Evolutionary conservation across 2,329 filamentous ascomycete genomes (phyloP), one percentile per base, ranked within the genome.

Genomic region (Ascochyta rabiei): DNA sequence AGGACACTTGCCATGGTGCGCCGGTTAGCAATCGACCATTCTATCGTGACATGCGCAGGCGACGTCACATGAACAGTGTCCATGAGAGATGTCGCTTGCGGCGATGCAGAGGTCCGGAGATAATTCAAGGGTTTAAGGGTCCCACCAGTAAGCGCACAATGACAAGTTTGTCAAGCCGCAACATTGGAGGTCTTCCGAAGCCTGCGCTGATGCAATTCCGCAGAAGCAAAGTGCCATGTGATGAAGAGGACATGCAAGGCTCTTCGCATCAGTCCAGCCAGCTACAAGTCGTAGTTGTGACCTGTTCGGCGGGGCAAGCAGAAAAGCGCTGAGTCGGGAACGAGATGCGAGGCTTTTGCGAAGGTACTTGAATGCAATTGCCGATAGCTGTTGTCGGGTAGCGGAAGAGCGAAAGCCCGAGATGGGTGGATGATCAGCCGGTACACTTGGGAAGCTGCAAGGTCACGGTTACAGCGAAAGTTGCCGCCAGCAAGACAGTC

Each of bases 401-500:
- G 39, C 62, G 60, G 58, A 43, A 33, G 41, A 58, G 46, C 34
- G 34, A 45, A 56, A 54, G 45, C 33, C 60, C 62, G 60, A 62
- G 47, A 41, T 41, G 41, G 38, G 55, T 48, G 46, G 39, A 39
- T 35, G 45, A 52, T 12, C 30, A 40, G 47, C 43, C 33, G 38
- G 34, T 40, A 31, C 26, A 30, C 44, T 33, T 34, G 45, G 35
- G 48, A 39, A 43, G 39, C 38, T 43, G 37, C 39, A 48, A 56
- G 40, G 50, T 45, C 33, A 58, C 34, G 48, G 57, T 59, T 50
- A 54, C 57, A 57, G 56, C 39, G 31, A 34, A 39, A 43, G 38
- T 30, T 34, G 48, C 48, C 50, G 57, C 44, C 56, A 53, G 28
- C 47, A 34, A 48, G n/a, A 50, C 28, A 34, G 43, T 48, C 33